Evolutionary conservation across 2,329 filamentous ascomycete species (phyloP).

Genomic region (Periglandula ipomoeae): DNA sequence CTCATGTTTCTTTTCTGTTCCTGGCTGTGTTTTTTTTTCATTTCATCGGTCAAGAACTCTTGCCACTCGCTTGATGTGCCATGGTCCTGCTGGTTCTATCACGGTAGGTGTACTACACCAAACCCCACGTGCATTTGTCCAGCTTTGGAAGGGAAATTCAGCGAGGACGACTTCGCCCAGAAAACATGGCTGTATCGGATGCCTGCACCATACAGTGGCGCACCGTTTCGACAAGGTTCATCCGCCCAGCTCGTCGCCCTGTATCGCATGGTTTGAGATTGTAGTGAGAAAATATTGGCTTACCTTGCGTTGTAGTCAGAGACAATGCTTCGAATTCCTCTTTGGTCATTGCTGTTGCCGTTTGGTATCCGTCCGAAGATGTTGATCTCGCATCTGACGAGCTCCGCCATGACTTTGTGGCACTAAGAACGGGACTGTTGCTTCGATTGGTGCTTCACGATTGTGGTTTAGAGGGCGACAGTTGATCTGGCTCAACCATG

Average conservation of each 20-base stretch:
- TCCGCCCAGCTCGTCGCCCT: no score
- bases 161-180: no score
- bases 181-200: background rate
- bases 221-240: background rate
- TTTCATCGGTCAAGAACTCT: background rate
- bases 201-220: background rate
- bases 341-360: conserved; percentile 24
- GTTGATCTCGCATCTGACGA: conserved; percentile 15
- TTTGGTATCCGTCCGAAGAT: conserved; percentile 15
- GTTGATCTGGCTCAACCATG: background rate
- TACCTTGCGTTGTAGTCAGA: conserved; percentile 46
- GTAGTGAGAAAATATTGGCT: conserved; percentile 18
- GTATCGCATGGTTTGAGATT: background rate
- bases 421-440: conserved; percentile 11
- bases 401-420: conserved; percentile 14
- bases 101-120: no score
- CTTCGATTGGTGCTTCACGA: conserved; percentile 13
- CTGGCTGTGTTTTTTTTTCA: background rate
- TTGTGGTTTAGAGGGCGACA: conserved; percentile 9
- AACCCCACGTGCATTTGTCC: no score
- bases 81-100: background rate
- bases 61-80: background rate
- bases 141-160: background rate
- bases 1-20: background rate
- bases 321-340: conserved; percentile 42